These are phyloP conservation scores for Botryobasidium botryosum DNA, from an alignment of 768 basidiomycete species.

Conservation along the genomic window DNA sequence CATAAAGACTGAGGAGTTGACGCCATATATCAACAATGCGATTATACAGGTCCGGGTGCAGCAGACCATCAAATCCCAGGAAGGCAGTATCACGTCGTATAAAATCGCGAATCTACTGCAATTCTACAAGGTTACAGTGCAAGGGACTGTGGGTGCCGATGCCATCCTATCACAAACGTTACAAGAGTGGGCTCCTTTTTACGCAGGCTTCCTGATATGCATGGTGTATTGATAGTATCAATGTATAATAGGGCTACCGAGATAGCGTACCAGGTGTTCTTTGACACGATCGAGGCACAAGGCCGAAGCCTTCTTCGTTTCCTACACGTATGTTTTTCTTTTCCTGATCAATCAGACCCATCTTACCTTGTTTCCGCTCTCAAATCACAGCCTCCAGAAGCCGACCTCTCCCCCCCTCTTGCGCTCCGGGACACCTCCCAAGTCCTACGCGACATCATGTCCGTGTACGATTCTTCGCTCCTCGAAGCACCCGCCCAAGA, in stretches of 20 bases:
- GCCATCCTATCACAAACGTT: constrained; percentile 62
- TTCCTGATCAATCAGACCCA: background rate
- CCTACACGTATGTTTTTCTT: constrained; percentile 23
- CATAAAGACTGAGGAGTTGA: background rate
- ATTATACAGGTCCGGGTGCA: constrained; percentile 61
- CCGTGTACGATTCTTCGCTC: constrained; percentile 75
- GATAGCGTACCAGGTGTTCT: constrained; percentile 67
- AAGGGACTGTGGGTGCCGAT: constrained; percentile 72
- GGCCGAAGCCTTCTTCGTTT: constrained; percentile 40
- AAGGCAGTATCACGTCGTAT: constrained; percentile 81
- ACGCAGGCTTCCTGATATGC: background rate
- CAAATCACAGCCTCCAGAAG: constrained; percentile 27
- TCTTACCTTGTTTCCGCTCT: constrained; percentile 21
- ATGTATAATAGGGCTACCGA: constrained; percentile 47
- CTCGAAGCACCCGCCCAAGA: constrained; percentile 39
- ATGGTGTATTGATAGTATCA: background rate
- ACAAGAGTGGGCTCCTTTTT: constrained; percentile 41
- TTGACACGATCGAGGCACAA: constrained; percentile 73
- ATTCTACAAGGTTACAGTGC: constrained; percentile 89
- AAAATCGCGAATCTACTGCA: constrained; percentile 90
- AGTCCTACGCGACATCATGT: constrained; percentile 74
- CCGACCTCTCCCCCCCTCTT: constrained; percentile 61
- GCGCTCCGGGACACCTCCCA: constrained; percentile 68
- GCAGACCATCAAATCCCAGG: constrained; percentile 85
- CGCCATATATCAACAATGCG: constrained; percentile 3